Evolutionary conservation across 495 filamentous ascomycete genomes (phyloP), one percentile per base, ranked within the genome.

Genomic region (Chaetomium cochliodes): DNA sequence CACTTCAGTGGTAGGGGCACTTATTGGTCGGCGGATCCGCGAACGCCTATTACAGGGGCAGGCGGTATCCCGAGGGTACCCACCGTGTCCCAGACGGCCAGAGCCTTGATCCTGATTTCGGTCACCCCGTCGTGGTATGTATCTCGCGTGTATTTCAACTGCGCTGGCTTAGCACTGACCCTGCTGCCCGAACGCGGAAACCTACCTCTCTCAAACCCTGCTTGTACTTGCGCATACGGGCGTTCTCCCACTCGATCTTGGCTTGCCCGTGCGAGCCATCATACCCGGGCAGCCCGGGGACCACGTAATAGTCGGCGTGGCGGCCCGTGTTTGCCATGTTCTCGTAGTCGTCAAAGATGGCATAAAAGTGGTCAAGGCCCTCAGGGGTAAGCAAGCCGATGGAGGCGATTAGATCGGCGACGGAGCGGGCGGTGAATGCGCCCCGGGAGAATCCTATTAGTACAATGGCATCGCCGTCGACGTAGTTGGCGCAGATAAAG

Each of bases 381-480:
- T 82, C 79, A 42, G 82, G 79, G 0, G 83, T 88, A 20, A 90
- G 75, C 42, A 90, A 73, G 3, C 88, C 87, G 3, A 90, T 73
- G 7, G 79, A 77, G 16, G 72, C 79, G 52, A 90, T 84, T 68
- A 90, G 70, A 42, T 85, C 83, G 51, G 84, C 82, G 46, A 88
- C 83, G 51, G 79, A 82, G 57, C 88, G 81, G 8, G 87, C 87
- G 0, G 87, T 90, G 70, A 86, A 91, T 18, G 88, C 87, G 28
- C 88, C 88, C 1, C 88, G 80, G 3, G 87, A 89, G 76, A 90
- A 91, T 23, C 88, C 88, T 13, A 89, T 68, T 23, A 91, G 76
- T 60, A 89, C 79, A 33, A 91, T 88, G 63, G 86, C 82, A 69
- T 91, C 88, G 25, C 83, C 82, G 25, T 81, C 79, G 22, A 80